Evolutionary conservation across 192 early-diverging fungal species (phyloP).

Genomic region (Coemansia sp.): DNA sequence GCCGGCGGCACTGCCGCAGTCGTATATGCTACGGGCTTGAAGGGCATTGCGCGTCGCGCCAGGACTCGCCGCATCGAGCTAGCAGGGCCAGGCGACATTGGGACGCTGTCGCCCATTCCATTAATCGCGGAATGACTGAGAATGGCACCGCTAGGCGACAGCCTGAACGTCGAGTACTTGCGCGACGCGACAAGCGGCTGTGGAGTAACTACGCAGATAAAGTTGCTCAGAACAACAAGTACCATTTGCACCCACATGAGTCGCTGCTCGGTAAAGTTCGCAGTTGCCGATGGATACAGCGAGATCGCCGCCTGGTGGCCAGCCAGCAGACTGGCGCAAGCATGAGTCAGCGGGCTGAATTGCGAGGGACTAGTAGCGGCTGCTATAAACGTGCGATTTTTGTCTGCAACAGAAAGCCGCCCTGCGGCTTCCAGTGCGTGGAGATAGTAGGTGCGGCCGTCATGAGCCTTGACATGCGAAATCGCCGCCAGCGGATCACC

Average conservation of each 20-base stretch:
- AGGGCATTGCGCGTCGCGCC: constrained; percentile 39
- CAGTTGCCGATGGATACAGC: constrained; percentile 8
- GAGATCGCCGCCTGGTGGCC: constrained; percentile 31
- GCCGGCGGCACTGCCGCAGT: constrained; percentile 26
- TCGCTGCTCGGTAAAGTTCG: constrained; percentile 30
- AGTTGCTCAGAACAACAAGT: constrained; percentile 47
- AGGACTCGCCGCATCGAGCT: constrained; percentile 18
- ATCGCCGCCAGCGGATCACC: constrained; percentile 11
- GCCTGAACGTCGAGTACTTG: constrained; percentile 36
- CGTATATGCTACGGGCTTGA: constrained; percentile 28
- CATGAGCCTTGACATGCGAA: constrained; percentile 22
- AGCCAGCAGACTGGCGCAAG: constrained; percentile 36
- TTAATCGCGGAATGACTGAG: constrained; percentile 6
- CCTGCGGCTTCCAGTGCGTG: constrained; percentile 42
- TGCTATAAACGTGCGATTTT: constrained; percentile 22
- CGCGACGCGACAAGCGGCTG: constrained; percentile 31
- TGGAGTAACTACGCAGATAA: constrained; percentile 32
- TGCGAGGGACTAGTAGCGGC: constrained; percentile 1
- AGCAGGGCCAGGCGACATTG: not conserved
- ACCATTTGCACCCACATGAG: constrained; percentile 50
- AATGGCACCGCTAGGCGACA: constrained; percentile 17
- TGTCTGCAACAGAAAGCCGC: constrained; percentile 30
- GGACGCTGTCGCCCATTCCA: not conserved
- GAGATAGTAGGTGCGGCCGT: constrained; percentile 39
- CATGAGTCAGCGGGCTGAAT: constrained; percentile 23